A percentile compares a stretch with the other conserved stretches of the same genome.
Evolutionary conservation across 1,284 basidiomycete species (phyloP).

Genomic region (Malassezia equina): DNA sequence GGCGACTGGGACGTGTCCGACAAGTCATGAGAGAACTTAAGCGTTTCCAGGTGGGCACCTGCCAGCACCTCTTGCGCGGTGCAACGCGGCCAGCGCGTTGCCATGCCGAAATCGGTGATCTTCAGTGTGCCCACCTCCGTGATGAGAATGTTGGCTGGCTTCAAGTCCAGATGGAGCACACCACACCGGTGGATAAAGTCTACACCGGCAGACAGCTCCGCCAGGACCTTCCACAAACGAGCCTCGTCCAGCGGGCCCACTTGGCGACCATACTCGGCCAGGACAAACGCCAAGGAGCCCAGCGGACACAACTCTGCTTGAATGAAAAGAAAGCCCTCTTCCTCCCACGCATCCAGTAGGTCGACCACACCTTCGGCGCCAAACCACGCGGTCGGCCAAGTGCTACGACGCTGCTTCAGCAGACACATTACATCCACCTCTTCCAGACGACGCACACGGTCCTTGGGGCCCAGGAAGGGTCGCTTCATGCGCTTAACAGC

Average conservation of each 20-base stretch:
- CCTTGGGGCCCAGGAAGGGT: constrained; percentile 76
- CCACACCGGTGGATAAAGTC: constrained; percentile 77
- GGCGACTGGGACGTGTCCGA: background rate
- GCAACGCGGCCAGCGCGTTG: constrained; percentile 40
- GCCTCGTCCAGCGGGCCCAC: constrained; percentile 79
- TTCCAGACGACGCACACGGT: constrained; percentile 74
- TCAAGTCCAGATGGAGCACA: constrained; percentile 91
- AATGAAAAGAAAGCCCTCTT: constrained; percentile 78
- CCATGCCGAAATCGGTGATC: constrained; percentile 89
- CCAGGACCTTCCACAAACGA: constrained; percentile 90
- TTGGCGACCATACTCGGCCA: constrained; percentile 79
- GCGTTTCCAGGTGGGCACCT: constrained; percentile 29
- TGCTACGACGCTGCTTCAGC: constrained; percentile 50
- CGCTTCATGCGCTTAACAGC: constrained; percentile 88
- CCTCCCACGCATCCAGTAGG: constrained; percentile 96
- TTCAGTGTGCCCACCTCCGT: constrained; percentile 80
- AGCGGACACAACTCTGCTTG: constrained; percentile 89
- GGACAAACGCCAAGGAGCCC: constrained; percentile 80
- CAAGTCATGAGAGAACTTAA: constrained; percentile 4
- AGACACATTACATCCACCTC: constrained; percentile 87
- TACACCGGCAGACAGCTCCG: constrained; percentile 69
- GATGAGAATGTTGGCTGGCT: constrained; percentile 93
- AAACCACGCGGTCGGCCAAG: constrained; percentile 50
- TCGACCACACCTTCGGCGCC: constrained; percentile 62
- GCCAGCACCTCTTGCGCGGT: constrained; percentile 31